Evolutionary conservation across 495 filamentous ascomycete genomes (phyloP).

Genomic region (Cercophora samala): DNA sequence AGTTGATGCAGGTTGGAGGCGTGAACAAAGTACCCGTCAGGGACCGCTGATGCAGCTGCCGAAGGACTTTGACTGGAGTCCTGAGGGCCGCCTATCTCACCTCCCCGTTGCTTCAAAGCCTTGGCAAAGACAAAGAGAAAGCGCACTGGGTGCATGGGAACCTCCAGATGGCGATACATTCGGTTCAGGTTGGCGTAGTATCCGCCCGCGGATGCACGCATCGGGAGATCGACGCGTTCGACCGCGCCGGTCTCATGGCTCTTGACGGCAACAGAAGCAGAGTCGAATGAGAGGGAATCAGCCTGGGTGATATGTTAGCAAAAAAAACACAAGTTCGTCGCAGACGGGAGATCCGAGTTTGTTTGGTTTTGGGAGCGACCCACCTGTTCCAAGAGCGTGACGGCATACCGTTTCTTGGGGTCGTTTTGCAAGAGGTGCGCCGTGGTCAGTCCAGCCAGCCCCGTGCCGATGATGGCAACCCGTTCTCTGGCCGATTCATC

Average conservation of each 20-base stretch:
- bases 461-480: conserved; percentile 50
- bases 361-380: conserved; percentile 23
- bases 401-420: conserved; percentile 43
- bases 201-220: conserved; percentile 54
- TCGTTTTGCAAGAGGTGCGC: conserved; percentile 51
- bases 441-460: conserved; percentile 53
- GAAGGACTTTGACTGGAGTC: background rate
- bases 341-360: conserved; percentile 15
- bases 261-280: conserved; percentile 38
- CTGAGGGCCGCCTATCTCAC: background rate
- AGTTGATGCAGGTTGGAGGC: conserved; percentile 50
- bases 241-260: conserved; percentile 15
- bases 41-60: conserved; percentile 2
- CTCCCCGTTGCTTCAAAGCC: conserved; percentile 1
- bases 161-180: conserved; percentile 53
- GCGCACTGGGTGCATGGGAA: conserved; percentile 43
- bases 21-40: conserved; percentile 37
- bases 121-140: conserved; percentile 46
- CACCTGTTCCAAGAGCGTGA: conserved; percentile 49
- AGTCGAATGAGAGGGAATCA: conserved; percentile 40
- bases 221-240: conserved; percentile 53
- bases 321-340: background rate
- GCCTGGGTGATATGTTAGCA: conserved; percentile 26
- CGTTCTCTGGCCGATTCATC: background rate
- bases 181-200: conserved; percentile 52